Evolutionary conservation across 768 basidiomycete species (phyloP).

Genomic region (Rhodotorula diobovata): DNA sequence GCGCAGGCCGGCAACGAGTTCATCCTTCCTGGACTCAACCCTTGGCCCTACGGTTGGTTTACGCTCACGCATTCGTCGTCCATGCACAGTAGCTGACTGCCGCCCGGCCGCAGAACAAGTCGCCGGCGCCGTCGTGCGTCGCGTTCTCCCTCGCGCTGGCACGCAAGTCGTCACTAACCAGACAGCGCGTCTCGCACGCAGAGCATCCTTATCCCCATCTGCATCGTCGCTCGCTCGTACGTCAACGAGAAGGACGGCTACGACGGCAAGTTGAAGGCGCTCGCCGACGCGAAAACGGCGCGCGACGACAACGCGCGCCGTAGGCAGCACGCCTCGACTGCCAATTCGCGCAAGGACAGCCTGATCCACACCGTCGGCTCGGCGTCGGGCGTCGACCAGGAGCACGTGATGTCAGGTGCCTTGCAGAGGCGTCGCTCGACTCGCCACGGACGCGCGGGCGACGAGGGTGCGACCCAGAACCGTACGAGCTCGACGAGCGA

Average conservation of each 20-base stretch:
- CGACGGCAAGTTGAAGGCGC: neutral
- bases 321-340: too few species aligned
- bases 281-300: neutral
- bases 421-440: too few species aligned
- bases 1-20: neutral
- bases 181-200: neutral
- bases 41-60: conserved; percentile 13
- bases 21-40: conserved; percentile 2
- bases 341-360: too few species aligned
- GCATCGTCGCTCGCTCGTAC: neutral
- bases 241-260: neutral
- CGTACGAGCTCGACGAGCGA: too few species aligned
- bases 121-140: neutral
- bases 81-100: neutral
- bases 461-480: too few species aligned
- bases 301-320: too few species aligned
- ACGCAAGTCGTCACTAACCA: neutral
- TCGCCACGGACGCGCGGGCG: too few species aligned
- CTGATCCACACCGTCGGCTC: too few species aligned
- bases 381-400: too few species aligned
- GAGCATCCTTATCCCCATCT: conserved; percentile 6
- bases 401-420: too few species aligned
- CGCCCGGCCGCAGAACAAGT: conserved; percentile 21
- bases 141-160: neutral
- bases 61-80: neutral